These are phyloP conservation scores for Amylocarpus encephaloides DNA, from an alignment of 2,329 filamentous ascomycete genomes.

Conservation along the genomic window DNA sequence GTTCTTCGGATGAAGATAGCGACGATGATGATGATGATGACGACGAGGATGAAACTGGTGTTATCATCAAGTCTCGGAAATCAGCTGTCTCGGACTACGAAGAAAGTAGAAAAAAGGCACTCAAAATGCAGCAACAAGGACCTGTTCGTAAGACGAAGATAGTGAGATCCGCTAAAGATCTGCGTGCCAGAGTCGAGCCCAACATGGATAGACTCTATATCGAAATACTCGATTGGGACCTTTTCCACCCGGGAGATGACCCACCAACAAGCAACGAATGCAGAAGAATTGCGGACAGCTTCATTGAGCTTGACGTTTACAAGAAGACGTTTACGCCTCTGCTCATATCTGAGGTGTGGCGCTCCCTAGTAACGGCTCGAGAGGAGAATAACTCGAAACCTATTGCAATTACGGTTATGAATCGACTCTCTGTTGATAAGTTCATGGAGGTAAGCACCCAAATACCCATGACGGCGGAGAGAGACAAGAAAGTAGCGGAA, in stretches of 20 bases:
- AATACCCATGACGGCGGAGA: slow-evolving; percentile 64
- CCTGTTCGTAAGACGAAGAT: slow-evolving; percentile 82
- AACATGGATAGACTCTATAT: slow-evolving; percentile 81
- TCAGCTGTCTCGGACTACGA: slow-evolving; percentile 37
- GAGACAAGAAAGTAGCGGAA: slow-evolving; percentile 68
- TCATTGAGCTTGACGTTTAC: slow-evolving; percentile 70
- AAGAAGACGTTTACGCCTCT: slow-evolving; percentile 86
- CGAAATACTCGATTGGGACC: slow-evolving; percentile 87
- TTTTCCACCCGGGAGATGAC: slow-evolving; percentile 82
- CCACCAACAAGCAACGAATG: slow-evolving; percentile 74
- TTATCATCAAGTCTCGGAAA: slow-evolving; percentile 41
- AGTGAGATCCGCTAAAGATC: slow-evolving; percentile 79
- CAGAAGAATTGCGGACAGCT: slow-evolving; percentile 69
- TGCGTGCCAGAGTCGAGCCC: slow-evolving; percentile 85
- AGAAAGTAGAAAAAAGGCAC: slow-evolving; percentile 39
- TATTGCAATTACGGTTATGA: slow-evolving; percentile 83
- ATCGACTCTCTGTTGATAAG: slow-evolving; percentile 82
- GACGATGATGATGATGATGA: slow-evolving; percentile 67
- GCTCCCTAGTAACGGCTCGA: slow-evolving; percentile 82
- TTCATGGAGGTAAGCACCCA: slow-evolving; percentile 88
- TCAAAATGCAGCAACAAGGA: slow-evolving; percentile 50
- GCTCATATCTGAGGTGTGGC: slow-evolving; percentile 90
- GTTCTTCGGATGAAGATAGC: slow-evolving; percentile 65
- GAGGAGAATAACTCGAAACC: slow-evolving; percentile 76
- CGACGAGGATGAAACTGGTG: slow-evolving; percentile 48